phyloP scores from a whole-genome alignment of 2,329 filamentous ascomycete genomes.

The Fusarium setosum region DNA sequence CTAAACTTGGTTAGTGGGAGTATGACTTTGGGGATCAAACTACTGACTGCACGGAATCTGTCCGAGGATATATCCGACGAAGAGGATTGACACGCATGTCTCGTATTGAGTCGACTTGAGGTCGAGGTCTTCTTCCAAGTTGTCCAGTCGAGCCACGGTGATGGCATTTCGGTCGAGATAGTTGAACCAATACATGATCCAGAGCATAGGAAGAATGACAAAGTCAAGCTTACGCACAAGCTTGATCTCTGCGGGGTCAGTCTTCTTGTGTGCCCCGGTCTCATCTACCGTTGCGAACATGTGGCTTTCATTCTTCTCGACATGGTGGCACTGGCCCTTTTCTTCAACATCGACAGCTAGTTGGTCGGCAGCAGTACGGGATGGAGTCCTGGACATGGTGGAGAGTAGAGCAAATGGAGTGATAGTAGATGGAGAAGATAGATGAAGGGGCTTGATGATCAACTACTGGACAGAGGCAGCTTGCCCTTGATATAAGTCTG shows the following conservation, averaged over 20 bases:
- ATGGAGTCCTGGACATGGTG: conserved; percentile 2
- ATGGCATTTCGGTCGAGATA: conserved; percentile 61
- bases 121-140: conserved; percentile 44
- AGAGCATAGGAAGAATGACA: conserved; percentile 46
- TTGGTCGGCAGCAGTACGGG: neutral
- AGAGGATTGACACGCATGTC: conserved; percentile 42
- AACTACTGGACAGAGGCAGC: neutral
- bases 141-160: conserved; percentile 52
- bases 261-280: conserved; percentile 32
- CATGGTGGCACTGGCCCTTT: conserved; percentile 15
- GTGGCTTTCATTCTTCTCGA: conserved; percentile 17
- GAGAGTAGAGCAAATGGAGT: too few relatives aligned
- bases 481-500: conserved; percentile 13
- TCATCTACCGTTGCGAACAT: conserved; percentile 16
- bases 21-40: neutral
- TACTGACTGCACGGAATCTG: conserved; percentile 49
- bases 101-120: conserved; percentile 41
- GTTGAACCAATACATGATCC: conserved; percentile 56
- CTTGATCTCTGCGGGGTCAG: conserved; percentile 29
- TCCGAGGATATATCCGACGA: conserved; percentile 57
- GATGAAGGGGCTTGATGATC: neutral
- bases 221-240: conserved; percentile 34
- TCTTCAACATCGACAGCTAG: conserved; percentile 13
- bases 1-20: neutral
- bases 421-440: neutral